phyloP scores from a whole-genome alignment of 257 asterid species.

The Solanum ossicruentum region DNA sequence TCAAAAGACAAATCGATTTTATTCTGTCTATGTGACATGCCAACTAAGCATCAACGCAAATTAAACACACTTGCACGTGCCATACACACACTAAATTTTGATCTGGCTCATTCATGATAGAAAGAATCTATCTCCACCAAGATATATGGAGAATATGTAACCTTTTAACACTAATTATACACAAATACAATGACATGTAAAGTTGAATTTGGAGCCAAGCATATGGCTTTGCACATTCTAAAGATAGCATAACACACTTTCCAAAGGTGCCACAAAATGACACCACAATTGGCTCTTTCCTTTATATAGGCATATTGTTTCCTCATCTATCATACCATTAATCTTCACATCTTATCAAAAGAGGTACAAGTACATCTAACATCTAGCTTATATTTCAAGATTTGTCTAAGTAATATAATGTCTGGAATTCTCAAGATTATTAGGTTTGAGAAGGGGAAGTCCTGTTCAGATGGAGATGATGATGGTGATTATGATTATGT shows the following conservation, averaged over 20 bases:
- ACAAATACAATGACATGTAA: not conserved
- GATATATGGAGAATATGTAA: not conserved
- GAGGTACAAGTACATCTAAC: not conserved
- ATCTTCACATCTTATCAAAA: not conserved
- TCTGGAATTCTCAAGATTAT: not conserved
- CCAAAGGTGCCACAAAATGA: not conserved
- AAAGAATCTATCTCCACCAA: not conserved
- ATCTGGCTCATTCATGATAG: not conserved
- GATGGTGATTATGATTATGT: not conserved
- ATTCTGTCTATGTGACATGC: not conserved
- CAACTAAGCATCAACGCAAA: not conserved
- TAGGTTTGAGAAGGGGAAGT: not conserved
- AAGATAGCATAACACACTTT: not conserved
- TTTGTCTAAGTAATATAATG: not conserved
- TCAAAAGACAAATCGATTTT: too few relatives aligned
- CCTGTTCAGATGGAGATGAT: not conserved
- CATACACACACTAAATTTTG: not conserved
- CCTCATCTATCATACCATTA: not conserved
- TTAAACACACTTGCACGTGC: not conserved
- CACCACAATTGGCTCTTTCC: not conserved
- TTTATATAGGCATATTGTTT: not conserved
- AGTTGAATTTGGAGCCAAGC: not conserved
- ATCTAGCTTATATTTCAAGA: not conserved
- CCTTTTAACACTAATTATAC: not conserved
- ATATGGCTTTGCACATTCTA: not conserved